These are phyloP conservation scores for Acanthamoeba culbertsoni DNA, from an alignment of 208 protist genomes.

Conservation along the genomic window DNA sequence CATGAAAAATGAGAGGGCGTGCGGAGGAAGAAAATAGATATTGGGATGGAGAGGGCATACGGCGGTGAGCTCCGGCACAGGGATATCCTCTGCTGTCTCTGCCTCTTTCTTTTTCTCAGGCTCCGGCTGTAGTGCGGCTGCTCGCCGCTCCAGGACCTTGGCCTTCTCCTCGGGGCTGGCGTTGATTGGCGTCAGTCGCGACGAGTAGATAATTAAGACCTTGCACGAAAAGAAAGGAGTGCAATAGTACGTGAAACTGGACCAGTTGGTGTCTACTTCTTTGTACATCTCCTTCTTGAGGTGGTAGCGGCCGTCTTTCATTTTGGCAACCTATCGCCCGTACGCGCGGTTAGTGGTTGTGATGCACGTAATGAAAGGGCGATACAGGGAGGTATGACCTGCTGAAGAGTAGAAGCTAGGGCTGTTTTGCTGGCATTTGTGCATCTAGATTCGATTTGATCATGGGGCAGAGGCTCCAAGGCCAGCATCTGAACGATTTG, in stretches of 20 bases:
- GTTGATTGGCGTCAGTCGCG: background rate
- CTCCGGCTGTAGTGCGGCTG: background rate
- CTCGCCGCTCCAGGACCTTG: background rate
- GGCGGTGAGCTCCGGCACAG: background rate
- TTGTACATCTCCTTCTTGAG: conserved; percentile 25
- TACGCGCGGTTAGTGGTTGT: no score
- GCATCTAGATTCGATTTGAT: background rate
- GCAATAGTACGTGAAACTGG: background rate
- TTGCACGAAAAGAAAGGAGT: background rate
- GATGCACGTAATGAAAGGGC: no score
- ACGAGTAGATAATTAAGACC: background rate
- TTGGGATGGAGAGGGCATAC: no score
- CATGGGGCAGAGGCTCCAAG: background rate
- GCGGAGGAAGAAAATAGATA: no score
- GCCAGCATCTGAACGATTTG: conserved; percentile 26
- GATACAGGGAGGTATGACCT: background rate
- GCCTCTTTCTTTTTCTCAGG: background rate
- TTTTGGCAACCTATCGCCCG: conserved; percentile 5
- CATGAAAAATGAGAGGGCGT: no score
- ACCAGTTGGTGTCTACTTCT: conserved; percentile 27
- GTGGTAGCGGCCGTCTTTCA: background rate
- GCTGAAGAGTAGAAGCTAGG: background rate
- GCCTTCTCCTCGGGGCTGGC: background rate
- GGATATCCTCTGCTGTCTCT: background rate
- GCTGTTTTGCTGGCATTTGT: background rate